These are phyloP conservation scores for Isatis tinctoria DNA, from an alignment of 345 rosid species.

Conservation along the genomic window DNA sequence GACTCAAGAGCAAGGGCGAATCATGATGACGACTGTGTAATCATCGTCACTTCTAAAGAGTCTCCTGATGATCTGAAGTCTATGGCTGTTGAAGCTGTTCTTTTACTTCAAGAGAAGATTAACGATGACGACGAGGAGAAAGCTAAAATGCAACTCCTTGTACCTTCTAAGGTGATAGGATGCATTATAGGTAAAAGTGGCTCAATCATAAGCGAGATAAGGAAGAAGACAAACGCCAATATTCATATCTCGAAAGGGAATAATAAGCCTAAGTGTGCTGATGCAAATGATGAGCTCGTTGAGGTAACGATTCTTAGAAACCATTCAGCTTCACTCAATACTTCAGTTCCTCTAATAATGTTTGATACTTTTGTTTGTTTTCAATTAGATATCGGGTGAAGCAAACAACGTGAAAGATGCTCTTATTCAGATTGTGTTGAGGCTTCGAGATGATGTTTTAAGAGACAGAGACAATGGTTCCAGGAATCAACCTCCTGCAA, in stretches of 20 bases:
- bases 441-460: slow-evolving; percentile 88
- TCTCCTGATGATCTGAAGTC: slow-evolving; percentile 90
- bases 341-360: background rate
- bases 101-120: slow-evolving; percentile 83
- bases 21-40: slow-evolving; percentile 63
- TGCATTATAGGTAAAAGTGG: slow-evolving; percentile 95
- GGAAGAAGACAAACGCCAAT: slow-evolving; percentile 82
- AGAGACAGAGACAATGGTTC: slow-evolving; percentile 57
- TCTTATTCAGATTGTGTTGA: slow-evolving; percentile 74
- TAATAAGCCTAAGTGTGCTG: slow-evolving; percentile 57
- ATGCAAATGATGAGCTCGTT: slow-evolving; percentile 71
- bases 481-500: slow-evolving; percentile 43
- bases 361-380: slow-evolving; percentile 3
- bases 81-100: slow-evolving; percentile 88
- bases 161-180: slow-evolving; percentile 87
- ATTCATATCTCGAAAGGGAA: slow-evolving; percentile 73
- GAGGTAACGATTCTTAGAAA: slow-evolving; percentile 49
- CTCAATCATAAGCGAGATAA: slow-evolving; percentile 81
- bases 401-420: slow-evolving; percentile 78
- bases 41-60: slow-evolving; percentile 70
- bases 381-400: slow-evolving; percentile 65
- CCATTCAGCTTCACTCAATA: background rate
- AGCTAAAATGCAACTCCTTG: slow-evolving; percentile 63
- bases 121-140: slow-evolving; percentile 70
- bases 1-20: slow-evolving; percentile 62